Evolutionary conservation across 2,329 filamentous ascomycete genomes (phyloP), one percentile per base, ranked within the genome.

Genomic region (Tolypocladium guangdongense): DNA sequence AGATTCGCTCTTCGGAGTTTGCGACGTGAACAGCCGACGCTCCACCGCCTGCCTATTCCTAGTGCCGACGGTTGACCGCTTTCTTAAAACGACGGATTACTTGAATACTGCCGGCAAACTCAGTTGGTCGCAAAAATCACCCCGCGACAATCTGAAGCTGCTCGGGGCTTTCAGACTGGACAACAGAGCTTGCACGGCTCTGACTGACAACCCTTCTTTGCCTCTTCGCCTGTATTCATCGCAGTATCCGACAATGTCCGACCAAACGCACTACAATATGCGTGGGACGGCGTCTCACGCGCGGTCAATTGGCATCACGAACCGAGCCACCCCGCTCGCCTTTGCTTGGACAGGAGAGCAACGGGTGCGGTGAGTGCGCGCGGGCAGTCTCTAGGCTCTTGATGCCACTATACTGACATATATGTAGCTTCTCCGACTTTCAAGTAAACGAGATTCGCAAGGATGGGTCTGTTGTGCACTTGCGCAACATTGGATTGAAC

Each of bases 381-480:
- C 27, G 20, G 12, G 38, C 30, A 54, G 30, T 50, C 39, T 27
- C 8, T 16, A 35, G 30, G 2, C 16, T 36, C n/a, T 16, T 12
- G 6, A 11, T 16, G 16, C 8, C 16, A 37, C 30, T n/a, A 5
- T 1, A 45, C 37, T 49, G 11, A 50, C 33, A 16, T n/a, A 27
- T 14, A 6, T 2, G 4, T 50, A 82, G 89, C 59, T 96, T 91
- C 68, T 92, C 90, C 4, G 91, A 96, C 67, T 96, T 96, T 63
- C 76, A 93, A 60, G 91, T 96, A 61, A 91, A 95, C 64, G 91
- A 96, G 69, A 92, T 96, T 57, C 74, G 80, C 22, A 83, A 84
- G 33, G 81, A 86, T 63, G 90, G 90, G 18, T 71, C 83, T 52
- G 88, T 95, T 16, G 68, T 93, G 51, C 89, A 92, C 67, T 74